Percentiles rank a stretch among this genome's conserved stretches.
phyloP scores from a whole-genome alignment of 306 rosid species.

The Abrus pulchellus region DNA sequence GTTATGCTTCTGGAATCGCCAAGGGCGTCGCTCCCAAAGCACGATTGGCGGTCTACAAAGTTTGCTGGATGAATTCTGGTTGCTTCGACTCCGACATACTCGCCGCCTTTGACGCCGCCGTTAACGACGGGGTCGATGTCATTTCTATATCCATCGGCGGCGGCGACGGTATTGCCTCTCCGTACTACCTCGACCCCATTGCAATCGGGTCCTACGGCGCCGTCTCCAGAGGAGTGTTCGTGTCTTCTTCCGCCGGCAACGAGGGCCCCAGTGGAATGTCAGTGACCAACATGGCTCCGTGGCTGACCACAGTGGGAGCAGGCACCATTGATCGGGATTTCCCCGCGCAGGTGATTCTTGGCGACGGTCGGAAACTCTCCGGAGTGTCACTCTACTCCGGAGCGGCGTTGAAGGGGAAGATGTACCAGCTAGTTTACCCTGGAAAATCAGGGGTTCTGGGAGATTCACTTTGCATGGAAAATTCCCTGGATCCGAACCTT shows the following conservation, averaged over 20 bases:
- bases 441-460: constrained; percentile 75
- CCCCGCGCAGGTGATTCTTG: constrained; percentile 72
- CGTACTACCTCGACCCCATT: constrained; percentile 87
- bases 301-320: constrained; percentile 91
- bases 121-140: constrained; percentile 82
- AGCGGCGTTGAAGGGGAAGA: constrained; percentile 62
- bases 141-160: constrained; percentile 92
- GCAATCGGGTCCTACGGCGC: constrained; percentile 95
- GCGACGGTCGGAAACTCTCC: constrained; percentile 65
- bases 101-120: constrained; percentile 82
- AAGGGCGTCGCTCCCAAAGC: constrained; percentile 96
- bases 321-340: constrained; percentile 91
- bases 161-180: constrained; percentile 76
- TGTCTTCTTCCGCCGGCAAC: constrained; percentile 83
- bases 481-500: constrained; percentile 70
- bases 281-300: constrained; percentile 83
- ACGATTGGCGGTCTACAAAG: constrained; percentile 81
- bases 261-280: constrained; percentile 89
- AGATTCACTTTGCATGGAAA: constrained; percentile 87
- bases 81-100: constrained; percentile 91
- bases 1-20: constrained; percentile 84
- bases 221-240: constrained; percentile 74
- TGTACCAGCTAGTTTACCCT: constrained; percentile 79
- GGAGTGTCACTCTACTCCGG: constrained; percentile 88
- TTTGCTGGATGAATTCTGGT: constrained; percentile 88